A percentile compares a stretch with the other conserved stretches of the same genome.
Conservation (phyloP, 257 asterid genomes). For the Asclepias syriaca region DNA sequence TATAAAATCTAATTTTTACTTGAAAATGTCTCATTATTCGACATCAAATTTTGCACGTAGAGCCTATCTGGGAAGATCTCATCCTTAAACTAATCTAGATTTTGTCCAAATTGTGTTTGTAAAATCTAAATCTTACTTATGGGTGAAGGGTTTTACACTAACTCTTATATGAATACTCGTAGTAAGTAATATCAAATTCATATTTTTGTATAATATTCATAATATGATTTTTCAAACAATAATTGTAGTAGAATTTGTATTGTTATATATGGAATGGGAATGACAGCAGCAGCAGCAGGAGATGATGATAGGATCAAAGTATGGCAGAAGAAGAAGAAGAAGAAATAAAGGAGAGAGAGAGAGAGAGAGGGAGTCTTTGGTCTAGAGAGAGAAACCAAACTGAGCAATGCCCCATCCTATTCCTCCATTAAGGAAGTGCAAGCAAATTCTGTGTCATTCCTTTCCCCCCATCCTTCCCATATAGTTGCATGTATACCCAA, state of each 20-base stretch:
- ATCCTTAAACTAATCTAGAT: too few relatives aligned
- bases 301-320: conserved; percentile 19
- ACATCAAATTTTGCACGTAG: too few relatives aligned
- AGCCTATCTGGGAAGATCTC: too few relatives aligned
- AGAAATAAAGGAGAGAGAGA: background rate
- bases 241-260: background rate
- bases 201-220: too few relatives aligned
- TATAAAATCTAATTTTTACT: too few relatives aligned
- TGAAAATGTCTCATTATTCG: too few relatives aligned
- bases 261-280: conserved; percentile 4
- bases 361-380: conserved; percentile 28
- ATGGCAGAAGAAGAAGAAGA: conserved; percentile 24
- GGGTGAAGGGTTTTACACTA: too few relatives aligned
- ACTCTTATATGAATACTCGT: too few relatives aligned
- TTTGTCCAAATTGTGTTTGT: too few relatives aligned
- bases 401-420: conserved; percentile 66
- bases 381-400: conserved; percentile 55
- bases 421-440: conserved; percentile 71
- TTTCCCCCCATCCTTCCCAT: conserved; percentile 58
- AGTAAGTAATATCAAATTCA: too few relatives aligned
- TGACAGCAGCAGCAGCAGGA: conserved; percentile 4
- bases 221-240: too few relatives aligned
- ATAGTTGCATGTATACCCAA: conserved; percentile 47
- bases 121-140: too few relatives aligned
- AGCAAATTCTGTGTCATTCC: conserved; percentile 87